Evolutionary conservation across 2,329 filamentous ascomycete genomes (phyloP).

Genomic region (Cercospora sp.): DNA sequence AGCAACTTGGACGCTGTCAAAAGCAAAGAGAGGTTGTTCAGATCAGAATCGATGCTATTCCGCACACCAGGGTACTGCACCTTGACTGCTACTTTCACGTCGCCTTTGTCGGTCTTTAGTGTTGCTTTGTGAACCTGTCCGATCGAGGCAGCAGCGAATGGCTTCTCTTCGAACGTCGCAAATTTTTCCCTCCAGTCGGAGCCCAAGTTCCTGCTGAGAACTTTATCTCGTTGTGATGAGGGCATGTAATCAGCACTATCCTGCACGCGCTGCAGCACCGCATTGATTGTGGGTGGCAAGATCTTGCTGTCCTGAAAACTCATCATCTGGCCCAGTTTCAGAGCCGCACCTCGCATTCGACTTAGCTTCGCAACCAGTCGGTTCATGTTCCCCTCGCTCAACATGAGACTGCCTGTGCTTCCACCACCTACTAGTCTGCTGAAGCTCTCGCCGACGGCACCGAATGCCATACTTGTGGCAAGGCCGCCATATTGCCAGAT

Average conservation of each 20-base stretch:
- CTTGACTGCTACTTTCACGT: conserved; percentile 88
- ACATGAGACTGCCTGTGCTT: conserved; percentile 71
- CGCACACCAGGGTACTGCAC: conserved; percentile 97
- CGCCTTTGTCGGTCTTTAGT: conserved; percentile 69
- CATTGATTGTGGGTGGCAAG: conserved; percentile 81
- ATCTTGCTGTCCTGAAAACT: conserved; percentile 97
- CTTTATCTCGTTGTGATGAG: conserved; percentile 82
- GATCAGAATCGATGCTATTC: conserved; percentile 91
- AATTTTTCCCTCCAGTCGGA: conserved; percentile 82
- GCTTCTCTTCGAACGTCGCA: conserved; percentile 80
- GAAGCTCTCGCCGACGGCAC: conserved; percentile 81
- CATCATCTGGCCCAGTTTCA: conserved; percentile 97
- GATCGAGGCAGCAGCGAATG: conserved; percentile 93
- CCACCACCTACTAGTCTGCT: conserved; percentile 71
- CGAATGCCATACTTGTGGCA: conserved; percentile 92
- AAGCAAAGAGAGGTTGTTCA: conserved; percentile 88
- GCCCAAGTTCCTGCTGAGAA: conserved; percentile 77
- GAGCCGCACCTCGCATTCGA: conserved; percentile 92
- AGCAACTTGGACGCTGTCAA: conserved; percentile 87
- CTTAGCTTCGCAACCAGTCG: conserved; percentile 89
- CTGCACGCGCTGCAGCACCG: conserved; percentile 90
- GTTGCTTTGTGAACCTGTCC: conserved; percentile 90
- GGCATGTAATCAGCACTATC: conserved; percentile 99
- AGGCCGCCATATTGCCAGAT: conserved; percentile 95
- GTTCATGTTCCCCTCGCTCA: conserved; percentile 89